Percentiles rank a stretch among this genome's conserved stretches.
These are phyloP conservation scores for Wickerhamia fluorescens DNA, from an alignment of 805 yeast species.

Conservation along the genomic window DNA sequence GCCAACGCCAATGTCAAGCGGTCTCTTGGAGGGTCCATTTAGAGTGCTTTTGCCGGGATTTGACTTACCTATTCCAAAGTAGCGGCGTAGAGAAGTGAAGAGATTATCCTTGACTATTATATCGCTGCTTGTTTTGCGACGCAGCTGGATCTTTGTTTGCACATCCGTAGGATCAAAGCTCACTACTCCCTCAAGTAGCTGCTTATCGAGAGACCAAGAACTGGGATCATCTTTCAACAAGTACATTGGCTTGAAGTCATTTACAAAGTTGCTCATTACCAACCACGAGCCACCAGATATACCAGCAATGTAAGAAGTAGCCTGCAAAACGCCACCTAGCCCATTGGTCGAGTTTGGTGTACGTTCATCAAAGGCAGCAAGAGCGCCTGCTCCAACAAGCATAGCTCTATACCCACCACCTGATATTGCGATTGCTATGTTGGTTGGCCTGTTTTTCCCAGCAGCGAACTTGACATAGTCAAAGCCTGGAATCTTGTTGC, in stretches of 20 bases:
- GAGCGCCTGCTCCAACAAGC: conserved; percentile 50
- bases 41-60: too few relatives aligned
- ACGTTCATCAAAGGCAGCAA: conserved; percentile 45
- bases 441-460: conserved; percentile 9
- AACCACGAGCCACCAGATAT: conserved; percentile 73
- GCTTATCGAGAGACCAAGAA: conserved; percentile 39
- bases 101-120: too few relatives aligned
- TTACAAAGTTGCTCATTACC: conserved; percentile 38
- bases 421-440: conserved; percentile 37
- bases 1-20: background rate
- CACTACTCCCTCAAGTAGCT: conserved; percentile 52
- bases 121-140: background rate
- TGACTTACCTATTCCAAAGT: too few relatives aligned
- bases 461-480: conserved; percentile 16
- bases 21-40: too few relatives aligned
- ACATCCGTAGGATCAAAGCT: conserved; percentile 32
- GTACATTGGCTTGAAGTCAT: conserved; percentile 22
- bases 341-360: conserved; percentile 21
- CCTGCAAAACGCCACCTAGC: conserved; percentile 50
- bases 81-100: background rate
- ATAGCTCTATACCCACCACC: conserved; percentile 57
- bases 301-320: conserved; percentile 52
- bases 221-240: conserved; percentile 15
- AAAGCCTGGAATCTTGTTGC: conserved; percentile 27
- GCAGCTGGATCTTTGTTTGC: background rate